Conservation (phyloP, 140 eudicot species). For the Flaveria floridana region DNA sequence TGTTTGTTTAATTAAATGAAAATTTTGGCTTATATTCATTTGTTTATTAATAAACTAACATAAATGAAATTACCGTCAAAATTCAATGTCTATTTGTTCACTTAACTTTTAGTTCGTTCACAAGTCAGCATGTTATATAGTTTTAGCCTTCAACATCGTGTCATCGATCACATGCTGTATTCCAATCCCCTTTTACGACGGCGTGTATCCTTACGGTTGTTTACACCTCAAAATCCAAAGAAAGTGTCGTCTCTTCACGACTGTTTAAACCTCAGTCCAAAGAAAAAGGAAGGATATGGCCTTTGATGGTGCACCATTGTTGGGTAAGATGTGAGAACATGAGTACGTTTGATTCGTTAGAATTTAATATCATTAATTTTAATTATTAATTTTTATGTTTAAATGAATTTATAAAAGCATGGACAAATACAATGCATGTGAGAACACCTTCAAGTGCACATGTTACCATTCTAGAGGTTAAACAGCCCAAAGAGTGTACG, state of each 20-base stretch:
- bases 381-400: not conserved
- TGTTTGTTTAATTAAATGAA: no score
- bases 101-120: no score
- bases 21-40: no score
- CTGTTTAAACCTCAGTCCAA: not conserved
- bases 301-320: not conserved
- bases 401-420: not conserved
- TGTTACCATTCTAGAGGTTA: constrained; percentile 26
- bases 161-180: no score
- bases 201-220: not conserved
- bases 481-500: constrained; percentile 16
- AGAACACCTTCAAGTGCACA: constrained; percentile 14
- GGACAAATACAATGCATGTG: constrained; percentile 28
- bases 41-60: no score
- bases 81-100: no score
- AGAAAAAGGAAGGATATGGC: not conserved
- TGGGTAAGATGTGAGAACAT: not conserved
- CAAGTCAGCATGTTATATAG: no score
- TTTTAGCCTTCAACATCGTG: no score
- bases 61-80: no score
- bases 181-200: not conserved
- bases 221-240: not conserved
- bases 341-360: not conserved
- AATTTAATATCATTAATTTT: not conserved
- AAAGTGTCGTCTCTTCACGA: not conserved